These are phyloP conservation scores for Hygrophorus russula DNA, from an alignment of 768 basidiomycete genomes.

Conservation along the genomic window DNA sequence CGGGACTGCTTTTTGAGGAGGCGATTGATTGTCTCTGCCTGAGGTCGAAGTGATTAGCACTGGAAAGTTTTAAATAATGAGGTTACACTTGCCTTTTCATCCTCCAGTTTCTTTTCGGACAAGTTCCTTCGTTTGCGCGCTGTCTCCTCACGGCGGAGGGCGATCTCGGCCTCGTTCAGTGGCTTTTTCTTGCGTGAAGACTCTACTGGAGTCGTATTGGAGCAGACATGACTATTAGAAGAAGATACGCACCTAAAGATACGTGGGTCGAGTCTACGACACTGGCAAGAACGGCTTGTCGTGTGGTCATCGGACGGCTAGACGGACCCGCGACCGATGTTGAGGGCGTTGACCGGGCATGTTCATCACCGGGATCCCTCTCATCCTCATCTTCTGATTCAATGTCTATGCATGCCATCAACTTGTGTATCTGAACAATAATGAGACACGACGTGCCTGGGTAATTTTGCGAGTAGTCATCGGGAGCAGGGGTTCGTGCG, in stretches of 20 bases:
- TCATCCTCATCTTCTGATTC: constrained; percentile 27
- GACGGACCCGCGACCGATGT: background rate
- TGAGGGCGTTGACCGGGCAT: constrained; percentile 5
- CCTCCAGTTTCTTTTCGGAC: too few relatives aligned
- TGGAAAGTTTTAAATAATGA: too few relatives aligned
- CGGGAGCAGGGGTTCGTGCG: constrained; percentile 16
- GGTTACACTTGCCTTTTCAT: background rate
- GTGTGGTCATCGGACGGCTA: constrained; percentile 34
- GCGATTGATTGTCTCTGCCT: constrained; percentile 86
- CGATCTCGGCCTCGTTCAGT: too few relatives aligned
- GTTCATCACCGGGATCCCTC: constrained; percentile 10
- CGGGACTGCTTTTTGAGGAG: constrained; percentile 78
- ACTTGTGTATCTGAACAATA: background rate
- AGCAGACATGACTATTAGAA: background rate
- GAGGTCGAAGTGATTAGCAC: constrained; percentile 6
- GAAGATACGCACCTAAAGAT: constrained; percentile 34
- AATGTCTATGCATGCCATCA: constrained; percentile 15
- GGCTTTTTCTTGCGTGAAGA: too few relatives aligned
- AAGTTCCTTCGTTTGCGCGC: too few relatives aligned
- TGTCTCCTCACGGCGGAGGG: background rate
- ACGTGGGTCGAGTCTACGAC: constrained; percentile 62
- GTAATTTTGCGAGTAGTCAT: constrained; percentile 10
- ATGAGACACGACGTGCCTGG: constrained; percentile 5
- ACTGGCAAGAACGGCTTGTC: constrained; percentile 64
- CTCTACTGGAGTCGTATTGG: background rate